phyloP scores from a whole-genome alignment of 2,329 filamentous ascomycete genomes.

The Aspergillus costaricaensis region DNA sequence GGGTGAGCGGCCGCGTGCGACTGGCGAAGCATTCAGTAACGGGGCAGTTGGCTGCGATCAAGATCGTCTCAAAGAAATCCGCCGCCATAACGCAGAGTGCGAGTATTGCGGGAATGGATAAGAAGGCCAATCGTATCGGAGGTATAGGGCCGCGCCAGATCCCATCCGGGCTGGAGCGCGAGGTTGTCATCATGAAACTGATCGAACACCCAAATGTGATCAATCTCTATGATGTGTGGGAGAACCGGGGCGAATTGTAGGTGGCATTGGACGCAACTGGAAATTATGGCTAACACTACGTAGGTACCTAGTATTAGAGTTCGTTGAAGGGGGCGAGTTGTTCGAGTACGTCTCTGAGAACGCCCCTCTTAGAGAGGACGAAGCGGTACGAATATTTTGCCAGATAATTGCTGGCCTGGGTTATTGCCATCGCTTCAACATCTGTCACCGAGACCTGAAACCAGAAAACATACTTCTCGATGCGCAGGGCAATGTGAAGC shows the following conservation, averaged over 20 bases:
- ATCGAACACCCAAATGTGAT: constrained; percentile 95
- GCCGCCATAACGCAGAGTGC: constrained; percentile 80
- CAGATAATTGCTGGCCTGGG: constrained; percentile 91
- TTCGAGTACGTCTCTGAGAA: constrained; percentile 80
- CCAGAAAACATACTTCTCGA: constrained; percentile 95
- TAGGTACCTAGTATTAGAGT: constrained; percentile 93
- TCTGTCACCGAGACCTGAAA: constrained; percentile 94
- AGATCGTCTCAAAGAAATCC: constrained; percentile 86
- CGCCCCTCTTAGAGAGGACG: constrained; percentile 74
- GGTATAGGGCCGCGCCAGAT: constrained; percentile 67
- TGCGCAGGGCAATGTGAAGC: constrained; percentile 74
- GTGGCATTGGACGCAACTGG: constrained; percentile 33
- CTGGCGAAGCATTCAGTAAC: constrained; percentile 79
- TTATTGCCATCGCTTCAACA: constrained; percentile 91
- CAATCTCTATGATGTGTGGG: constrained; percentile 94
- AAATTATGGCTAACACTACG: constrained; percentile 25
- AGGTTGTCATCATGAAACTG: constrained; percentile 95
- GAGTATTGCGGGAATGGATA: constrained; percentile 80
- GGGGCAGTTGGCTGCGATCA: constrained; percentile 82
- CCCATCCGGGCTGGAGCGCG: constrained; percentile 86
- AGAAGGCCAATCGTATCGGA: constrained; percentile 62
- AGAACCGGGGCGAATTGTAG: constrained; percentile 92
- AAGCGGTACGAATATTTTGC: constrained; percentile 81
- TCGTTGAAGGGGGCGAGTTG: constrained; percentile 79
- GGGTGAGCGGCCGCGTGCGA: constrained; percentile 84